Evolutionary conservation across 192 early-diverging fungal species (phyloP).

Genomic region (Backusella australiensis): DNA sequence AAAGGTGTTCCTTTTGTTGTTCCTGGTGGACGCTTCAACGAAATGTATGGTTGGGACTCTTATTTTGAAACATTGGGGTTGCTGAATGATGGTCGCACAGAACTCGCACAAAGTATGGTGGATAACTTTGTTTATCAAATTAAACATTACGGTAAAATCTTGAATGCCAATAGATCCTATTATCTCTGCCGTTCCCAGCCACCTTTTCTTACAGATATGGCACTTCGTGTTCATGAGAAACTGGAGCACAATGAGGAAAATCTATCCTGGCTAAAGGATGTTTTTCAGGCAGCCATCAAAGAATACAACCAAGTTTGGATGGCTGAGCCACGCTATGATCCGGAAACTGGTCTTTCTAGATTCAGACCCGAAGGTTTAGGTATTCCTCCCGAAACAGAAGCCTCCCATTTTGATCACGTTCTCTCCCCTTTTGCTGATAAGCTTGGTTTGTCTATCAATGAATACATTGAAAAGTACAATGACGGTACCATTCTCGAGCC

Average conservation of each 20-base stretch:
- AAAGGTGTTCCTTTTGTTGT: constrained; percentile 92
- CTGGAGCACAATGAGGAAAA: constrained; percentile 54
- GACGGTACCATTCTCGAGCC: constrained; percentile 69
- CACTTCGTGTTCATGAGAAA: constrained; percentile 69
- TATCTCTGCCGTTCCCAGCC: constrained; percentile 97
- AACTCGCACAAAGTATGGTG: constrained; percentile 92
- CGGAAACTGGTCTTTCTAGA: constrained; percentile 72
- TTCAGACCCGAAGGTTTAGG: constrained; percentile 89
- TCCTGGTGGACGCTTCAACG: constrained; percentile 98
- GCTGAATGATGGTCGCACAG: constrained; percentile 79
- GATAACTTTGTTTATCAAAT: constrained; percentile 98
- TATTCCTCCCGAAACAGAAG: constrained; percentile 98
- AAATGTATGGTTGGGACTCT: constrained; percentile 99
- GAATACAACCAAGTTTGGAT: constrained; percentile 96
- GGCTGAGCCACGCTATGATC: constrained; percentile 73
- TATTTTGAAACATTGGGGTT: constrained; percentile 94
- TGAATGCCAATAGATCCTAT: constrained; percentile 98
- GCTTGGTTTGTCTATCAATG: constrained; percentile 60
- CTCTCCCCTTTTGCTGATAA: constrained; percentile 77
- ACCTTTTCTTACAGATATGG: constrained; percentile 99
- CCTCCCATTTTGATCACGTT: constrained; percentile 85
- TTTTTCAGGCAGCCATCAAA: constrained; percentile 76
- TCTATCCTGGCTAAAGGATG: constrained; percentile 64
- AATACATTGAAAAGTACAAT: constrained; percentile 77
- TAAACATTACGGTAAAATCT: constrained; percentile 97